Evolutionary conservation across 225 moss, liverwort and hornwort species (phyloP).

Genomic region (Antitrichia curtipendula): DNA sequence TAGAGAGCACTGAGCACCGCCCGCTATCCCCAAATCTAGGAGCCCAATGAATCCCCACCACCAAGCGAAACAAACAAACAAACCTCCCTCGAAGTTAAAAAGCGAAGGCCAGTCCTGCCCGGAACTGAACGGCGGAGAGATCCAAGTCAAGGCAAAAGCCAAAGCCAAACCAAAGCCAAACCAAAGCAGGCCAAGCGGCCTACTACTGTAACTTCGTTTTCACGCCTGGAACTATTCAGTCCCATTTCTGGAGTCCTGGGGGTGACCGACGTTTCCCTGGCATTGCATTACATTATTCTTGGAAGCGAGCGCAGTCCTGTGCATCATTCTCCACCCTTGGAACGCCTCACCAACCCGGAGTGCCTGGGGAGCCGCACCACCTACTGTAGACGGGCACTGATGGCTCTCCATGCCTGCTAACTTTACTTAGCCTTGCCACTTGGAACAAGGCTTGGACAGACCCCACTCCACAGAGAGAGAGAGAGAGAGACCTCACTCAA

Average conservation of each 20-base stretch:
- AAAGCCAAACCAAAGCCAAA: background rate
- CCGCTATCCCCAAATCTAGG: too few relatives aligned
- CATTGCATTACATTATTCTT: background rate
- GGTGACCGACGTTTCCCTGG: too few relatives aligned
- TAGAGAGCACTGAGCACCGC: too few relatives aligned
- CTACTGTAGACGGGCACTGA: background rate
- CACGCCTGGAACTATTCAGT: background rate
- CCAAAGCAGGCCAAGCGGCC: background rate
- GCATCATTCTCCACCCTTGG: conserved; percentile 9
- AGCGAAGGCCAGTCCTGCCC: too few relatives aligned
- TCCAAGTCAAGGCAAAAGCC: background rate
- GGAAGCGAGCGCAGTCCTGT: background rate
- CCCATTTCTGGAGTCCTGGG: too few relatives aligned
- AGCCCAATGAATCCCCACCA: too few relatives aligned
- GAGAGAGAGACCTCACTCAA: too few relatives aligned
- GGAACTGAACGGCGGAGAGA: background rate
- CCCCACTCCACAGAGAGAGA: too few relatives aligned
- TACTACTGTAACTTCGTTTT: background rate
- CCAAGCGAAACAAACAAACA: too few relatives aligned
- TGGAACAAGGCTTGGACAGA: background rate
- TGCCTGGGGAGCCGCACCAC: background rate
- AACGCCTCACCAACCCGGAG: background rate
- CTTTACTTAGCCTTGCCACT: conserved; percentile 4
- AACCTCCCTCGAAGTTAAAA: too few relatives aligned
- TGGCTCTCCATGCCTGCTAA: background rate